Evolutionary conservation across 2,329 filamentous ascomycete genomes (phyloP), one percentile per base, ranked within the genome.

Genomic region (Nemania sp.): DNA sequence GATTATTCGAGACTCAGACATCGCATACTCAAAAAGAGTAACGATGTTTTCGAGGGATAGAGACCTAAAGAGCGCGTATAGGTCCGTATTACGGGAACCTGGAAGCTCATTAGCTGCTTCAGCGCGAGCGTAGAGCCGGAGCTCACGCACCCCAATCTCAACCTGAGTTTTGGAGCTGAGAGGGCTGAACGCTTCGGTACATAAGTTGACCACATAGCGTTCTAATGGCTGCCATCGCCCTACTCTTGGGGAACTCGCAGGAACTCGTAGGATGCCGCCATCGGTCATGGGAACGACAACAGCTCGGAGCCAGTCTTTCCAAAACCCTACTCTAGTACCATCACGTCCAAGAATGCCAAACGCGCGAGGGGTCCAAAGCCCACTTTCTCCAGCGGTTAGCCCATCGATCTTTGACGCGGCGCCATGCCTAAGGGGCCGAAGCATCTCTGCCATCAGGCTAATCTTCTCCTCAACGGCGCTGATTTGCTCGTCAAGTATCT

Each of bases 391-490:
- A 72, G 97, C 93, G 0, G 95, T 98, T 69, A 99, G 85, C 22
- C 96, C 96, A 78, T 99, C 96, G 69, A 99, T 99, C 82, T 97
- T 98, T 58, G 94, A 95, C 32, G 96, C 95, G 52, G 96, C 96
- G 41, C 93, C 96, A 79, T 98, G 96, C 73, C 96, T 88, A 73
- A 99, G 89, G 18, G 96, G 96, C 67, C 95, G 89, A 72, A 99
- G 83, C 81, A 99, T 91, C 80, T 99, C 96, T 1, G 95, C 94
- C 96, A 99, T 99, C 62, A 99, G 85, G 35, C 89, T 89, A 74
- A 99, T 99, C 82, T 98, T 98, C 82, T 99, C 96, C 80, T 99
- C 96, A 8, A 98, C 94, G 0, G 92, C 87, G 77, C 94, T 97
- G 78, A 99, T 99, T 76, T 98, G 90, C 66, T 98, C 96, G 77